Base-by-base conservation (phyloP, 208 protist genomes). In the Trypanosomatidae sp. region DNA sequence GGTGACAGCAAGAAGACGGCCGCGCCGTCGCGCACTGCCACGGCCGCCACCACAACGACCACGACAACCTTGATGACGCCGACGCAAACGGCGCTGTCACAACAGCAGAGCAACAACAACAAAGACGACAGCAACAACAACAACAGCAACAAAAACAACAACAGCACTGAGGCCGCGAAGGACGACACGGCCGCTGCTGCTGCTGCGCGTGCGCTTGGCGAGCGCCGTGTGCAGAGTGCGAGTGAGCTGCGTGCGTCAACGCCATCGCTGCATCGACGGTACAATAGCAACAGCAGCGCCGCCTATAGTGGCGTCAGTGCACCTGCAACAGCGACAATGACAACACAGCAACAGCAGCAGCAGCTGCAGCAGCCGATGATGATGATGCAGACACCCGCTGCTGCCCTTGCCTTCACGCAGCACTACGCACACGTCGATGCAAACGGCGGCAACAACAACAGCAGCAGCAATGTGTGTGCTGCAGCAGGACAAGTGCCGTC, bases 111-210 rank as follows among this genome's bases (percentile, higher is more conserved):
- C 18, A 27, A 26, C 33, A 7, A 43, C 28, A 43, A 21, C 44
- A 15, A 13, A 8, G 33, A 23, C 26, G 7, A 26, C 18, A 39
- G 15, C 26, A 49, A 41, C 43, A 33, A 43, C 20, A 56, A 24
- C 48, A 61, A 16, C 33, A 49, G 22, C 28, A 45, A 18, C 4
- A 41, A 13, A 25, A 53, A 6, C 40, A 26, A 23, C 43, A 47
- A 23, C 43, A 15, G 16, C 16, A 19, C 11, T n/a, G n/a, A n/a
- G n/a, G n/a, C n/a, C n/a, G n/a, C n/a, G n/a, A n/a, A n/a, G n/a
- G n/a, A n/a, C n/a, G n/a, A n/a, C n/a, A n/a, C n/a, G n/a, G n/a
- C n/a, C n/a, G n/a, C n/a, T n/a, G n/a, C n/a, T n/a, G n/a, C n/a
- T n/a, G n/a, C n/a, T n/a, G n/a, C n/a, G n/a, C n/a, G n/a, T n/a